Conservation (phyloP, 768 basidiomycete species). For the Kwoniella dejecticola region DNA sequence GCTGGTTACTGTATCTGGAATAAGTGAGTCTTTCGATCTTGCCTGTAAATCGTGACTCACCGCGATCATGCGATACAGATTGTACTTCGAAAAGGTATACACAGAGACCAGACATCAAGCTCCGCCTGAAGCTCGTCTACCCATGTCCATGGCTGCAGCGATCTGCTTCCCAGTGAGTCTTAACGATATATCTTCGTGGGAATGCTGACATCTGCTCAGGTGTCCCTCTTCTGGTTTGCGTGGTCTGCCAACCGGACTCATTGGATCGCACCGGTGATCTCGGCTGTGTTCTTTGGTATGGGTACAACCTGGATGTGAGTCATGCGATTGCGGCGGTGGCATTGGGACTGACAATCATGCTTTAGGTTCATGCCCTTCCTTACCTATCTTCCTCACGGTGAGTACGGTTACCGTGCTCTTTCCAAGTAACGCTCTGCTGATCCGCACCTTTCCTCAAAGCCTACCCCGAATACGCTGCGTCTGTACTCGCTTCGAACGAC, state of each 20-base stretch:
- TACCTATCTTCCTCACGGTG: slow-evolving; percentile 35
- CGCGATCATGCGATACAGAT: slow-evolving; percentile 2
- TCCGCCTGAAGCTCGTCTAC: slow-evolving; percentile 29
- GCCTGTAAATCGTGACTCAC: background rate
- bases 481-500: slow-evolving; percentile 47
- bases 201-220: slow-evolving; percentile 19
- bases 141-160: slow-evolving; percentile 32
- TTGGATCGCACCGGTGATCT: slow-evolving; percentile 45
- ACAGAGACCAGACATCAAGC: slow-evolving; percentile 12
- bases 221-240: slow-evolving; percentile 49
- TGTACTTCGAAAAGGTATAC: slow-evolving; percentile 39
- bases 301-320: slow-evolving; percentile 32
- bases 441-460: background rate
- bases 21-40: slow-evolving; percentile 22
- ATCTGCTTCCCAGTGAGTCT: slow-evolving; percentile 35
- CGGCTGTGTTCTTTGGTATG: slow-evolving; percentile 34
- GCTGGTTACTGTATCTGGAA: slow-evolving; percentile 35
- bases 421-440: background rate
- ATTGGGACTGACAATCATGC: background rate
- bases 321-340: background rate
- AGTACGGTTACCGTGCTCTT: background rate
- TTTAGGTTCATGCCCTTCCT: slow-evolving; percentile 35
- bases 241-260: slow-evolving; percentile 49
- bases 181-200: no score
- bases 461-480: slow-evolving; percentile 31